Conservation (phyloP, 2,329 filamentous ascomycete genomes). For the Cladophialophora immunda region DNA sequence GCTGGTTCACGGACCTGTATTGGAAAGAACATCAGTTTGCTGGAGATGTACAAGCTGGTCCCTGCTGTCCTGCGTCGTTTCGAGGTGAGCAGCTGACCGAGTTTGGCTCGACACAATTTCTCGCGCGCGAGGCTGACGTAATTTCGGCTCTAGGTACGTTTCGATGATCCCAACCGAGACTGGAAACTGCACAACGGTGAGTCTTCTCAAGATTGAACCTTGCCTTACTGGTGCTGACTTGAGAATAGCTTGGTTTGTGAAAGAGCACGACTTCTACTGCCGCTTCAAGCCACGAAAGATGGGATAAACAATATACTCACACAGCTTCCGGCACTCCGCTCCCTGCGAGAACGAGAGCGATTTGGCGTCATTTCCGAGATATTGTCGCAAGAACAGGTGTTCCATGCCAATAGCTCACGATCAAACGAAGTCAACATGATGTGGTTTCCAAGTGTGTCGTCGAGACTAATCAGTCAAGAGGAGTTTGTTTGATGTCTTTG, state of each 20-base stretch:
- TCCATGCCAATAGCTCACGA: not conserved
- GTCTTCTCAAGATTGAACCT: not conserved
- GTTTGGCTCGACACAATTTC: not conserved
- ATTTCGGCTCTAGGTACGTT: constrained; percentile 51
- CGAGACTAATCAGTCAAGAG: not conserved
- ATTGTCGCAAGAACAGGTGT: not conserved
- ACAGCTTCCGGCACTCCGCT: not conserved
- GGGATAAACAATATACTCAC: constrained; percentile 7
- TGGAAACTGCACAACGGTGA: constrained; percentile 41
- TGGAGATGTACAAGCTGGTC: constrained; percentile 45
- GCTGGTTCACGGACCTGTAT: constrained; percentile 59
- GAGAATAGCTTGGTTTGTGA: constrained; percentile 61
- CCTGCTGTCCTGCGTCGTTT: constrained; percentile 40
- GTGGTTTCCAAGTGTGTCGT: not conserved
- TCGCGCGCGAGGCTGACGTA: constrained; percentile 29
- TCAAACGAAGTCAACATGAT: constrained; percentile 1
- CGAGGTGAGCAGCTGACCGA: constrained; percentile 30
- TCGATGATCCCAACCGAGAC: constrained; percentile 37
- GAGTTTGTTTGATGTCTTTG: not conserved
- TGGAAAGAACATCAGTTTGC: constrained; percentile 43
- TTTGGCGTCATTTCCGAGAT: not conserved
- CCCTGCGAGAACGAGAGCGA: not conserved
- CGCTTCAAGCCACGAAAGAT: constrained; percentile 37
- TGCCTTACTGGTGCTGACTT: not conserved
- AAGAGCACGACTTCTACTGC: constrained; percentile 46